A percentile compares a stretch with the other conserved stretches of the same genome.
phyloP scores from a whole-genome alignment of 1,284 basidiomycete species.

The Mycena citricolor region DNA sequence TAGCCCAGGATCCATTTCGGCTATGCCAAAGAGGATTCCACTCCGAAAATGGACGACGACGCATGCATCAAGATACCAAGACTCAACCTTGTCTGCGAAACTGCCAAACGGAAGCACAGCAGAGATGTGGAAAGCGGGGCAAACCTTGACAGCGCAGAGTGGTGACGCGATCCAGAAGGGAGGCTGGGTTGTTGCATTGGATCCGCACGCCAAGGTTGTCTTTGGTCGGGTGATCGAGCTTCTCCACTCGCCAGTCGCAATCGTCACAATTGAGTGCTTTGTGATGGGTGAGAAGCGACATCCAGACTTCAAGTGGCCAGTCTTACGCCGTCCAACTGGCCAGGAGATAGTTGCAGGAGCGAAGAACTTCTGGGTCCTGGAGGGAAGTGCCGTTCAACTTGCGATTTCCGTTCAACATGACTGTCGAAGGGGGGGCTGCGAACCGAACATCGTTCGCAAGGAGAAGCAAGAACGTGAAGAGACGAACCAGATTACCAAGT shows the following conservation, averaged over 20 bases:
- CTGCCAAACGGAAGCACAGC: too few relatives aligned
- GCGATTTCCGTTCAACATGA: slow-evolving; percentile 13
- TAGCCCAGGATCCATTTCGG: neutral
- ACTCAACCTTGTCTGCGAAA: too few relatives aligned
- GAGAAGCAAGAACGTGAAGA: slow-evolving; percentile 14
- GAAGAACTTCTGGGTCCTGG: slow-evolving; percentile 1
- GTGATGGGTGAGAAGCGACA: neutral
- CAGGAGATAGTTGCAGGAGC: neutral
- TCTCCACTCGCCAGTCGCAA: neutral
- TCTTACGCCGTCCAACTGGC: slow-evolving; percentile 8
- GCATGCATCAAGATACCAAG: neutral
- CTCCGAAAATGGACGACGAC: neutral
- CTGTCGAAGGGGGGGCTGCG: slow-evolving; percentile 9
- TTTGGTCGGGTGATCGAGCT: slow-evolving; percentile 4
- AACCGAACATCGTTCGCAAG: slow-evolving; percentile 1
- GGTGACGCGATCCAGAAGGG: neutral
- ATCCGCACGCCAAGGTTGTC: slow-evolving; percentile 1
- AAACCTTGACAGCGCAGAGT: neutral
- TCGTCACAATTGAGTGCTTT: slow-evolving; percentile 4
- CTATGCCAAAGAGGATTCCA: neutral
- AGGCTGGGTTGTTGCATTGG: neutral
- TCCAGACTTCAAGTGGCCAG: slow-evolving; percentile 2
- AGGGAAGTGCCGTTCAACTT: slow-evolving; percentile 1
- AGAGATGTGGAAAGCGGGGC: slow-evolving; percentile 4
- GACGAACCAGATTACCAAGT: neutral